Base-by-base conservation (phyloP, 140 eudicot species). In the Ambrosia hybrid region DNA sequence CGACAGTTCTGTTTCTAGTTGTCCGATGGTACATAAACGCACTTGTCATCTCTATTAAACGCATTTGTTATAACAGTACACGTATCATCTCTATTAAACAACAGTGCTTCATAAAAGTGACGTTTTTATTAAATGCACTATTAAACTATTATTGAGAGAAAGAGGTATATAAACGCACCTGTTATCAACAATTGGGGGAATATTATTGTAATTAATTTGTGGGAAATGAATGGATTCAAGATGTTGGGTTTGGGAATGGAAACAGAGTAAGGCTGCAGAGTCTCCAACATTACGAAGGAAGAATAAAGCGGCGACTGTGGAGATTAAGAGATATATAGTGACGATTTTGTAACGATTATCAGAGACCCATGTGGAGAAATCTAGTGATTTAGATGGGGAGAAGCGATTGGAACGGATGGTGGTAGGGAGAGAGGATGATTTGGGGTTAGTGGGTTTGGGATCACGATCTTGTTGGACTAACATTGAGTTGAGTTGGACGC, bases 361-460 rank as follows among this genome's bases (percentile, higher is more conserved):
- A 39, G 88, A 86, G 2, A 81, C 84, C 97, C 97, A 91, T 74
- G 97, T 88, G 72, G 96, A 82, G 68, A 85, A 88, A 80, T 91
- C 96, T 0, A 91, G 93, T 51, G 76, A 80, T 78, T 91, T 91
- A 37, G 92, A 61, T 10, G 74, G 65, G 8, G 72, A 67, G 57
- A 72, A 78, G 9, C 88, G 85, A 73, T 71, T 78, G 43, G 81
- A 11, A 15, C 73, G 83, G 46, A 71, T 72, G 61, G 81, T 76
- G 6, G 88, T 74, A 14, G 74, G 70, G 2, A 65, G 41, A 14
- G 73, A 65, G 8, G 76, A 45, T 8, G 81, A 61, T 79, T 78
- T 73, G 62, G 66, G 68, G 59, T 78, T 83, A 59, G 64, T 74
- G 82, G 83, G 76, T 57, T 89, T 91, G 15, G 85, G 63, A 45